A percentile compares a stretch with the other conserved stretches of the same genome.
Evolutionary conservation across 495 filamentous ascomycete genomes (phyloP).

Genomic region (Aspergillus wentii): DNA sequence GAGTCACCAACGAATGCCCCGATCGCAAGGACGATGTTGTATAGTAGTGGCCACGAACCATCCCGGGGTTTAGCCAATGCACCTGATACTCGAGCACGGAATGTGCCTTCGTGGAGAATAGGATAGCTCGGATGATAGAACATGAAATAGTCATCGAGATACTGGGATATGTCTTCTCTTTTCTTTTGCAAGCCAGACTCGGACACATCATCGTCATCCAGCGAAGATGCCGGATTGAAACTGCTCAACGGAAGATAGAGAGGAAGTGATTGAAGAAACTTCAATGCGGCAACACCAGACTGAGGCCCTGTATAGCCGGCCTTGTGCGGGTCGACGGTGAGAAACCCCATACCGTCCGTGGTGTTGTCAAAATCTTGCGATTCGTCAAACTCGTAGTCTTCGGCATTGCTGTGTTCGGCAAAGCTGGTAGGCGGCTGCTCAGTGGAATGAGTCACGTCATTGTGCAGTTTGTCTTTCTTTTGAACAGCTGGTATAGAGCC

Average conservation of each 20-base stretch:
- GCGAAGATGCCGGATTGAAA: slow-evolving; percentile 11
- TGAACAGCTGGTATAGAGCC: neutral
- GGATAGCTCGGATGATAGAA: slow-evolving; percentile 15
- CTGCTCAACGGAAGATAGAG: slow-evolving; percentile 13
- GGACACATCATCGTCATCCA: slow-evolving; percentile 10
- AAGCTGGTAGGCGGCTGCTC: slow-evolving; percentile 12
- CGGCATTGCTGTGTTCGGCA: slow-evolving; percentile 15
- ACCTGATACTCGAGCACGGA: slow-evolving; percentile 15
- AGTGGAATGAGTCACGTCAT: slow-evolving; percentile 10
- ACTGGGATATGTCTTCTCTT: slow-evolving; percentile 1
- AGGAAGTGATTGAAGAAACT: slow-evolving; percentile 15
- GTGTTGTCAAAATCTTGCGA: slow-evolving; percentile 17
- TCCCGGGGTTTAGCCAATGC: slow-evolving; percentile 14
- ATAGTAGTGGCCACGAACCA: slow-evolving; percentile 15
- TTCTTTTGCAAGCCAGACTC: slow-evolving; percentile 1
- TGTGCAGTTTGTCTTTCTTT: slow-evolving; percentile 1
- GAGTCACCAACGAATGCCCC: slow-evolving; percentile 16
- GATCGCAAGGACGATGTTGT: slow-evolving; percentile 15
- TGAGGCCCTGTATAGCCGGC: slow-evolving; percentile 17
- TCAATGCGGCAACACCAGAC: slow-evolving; percentile 15
- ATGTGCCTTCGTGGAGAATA: slow-evolving; percentile 15
- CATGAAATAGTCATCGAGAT: slow-evolving; percentile 14
- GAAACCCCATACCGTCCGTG: slow-evolving; percentile 16
- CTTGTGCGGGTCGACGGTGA: slow-evolving; percentile 14
- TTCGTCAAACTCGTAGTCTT: slow-evolving; percentile 19